Conservation (phyloP, 2,329 filamentous ascomycete genomes). For the Xylariaceae sp. region DNA sequence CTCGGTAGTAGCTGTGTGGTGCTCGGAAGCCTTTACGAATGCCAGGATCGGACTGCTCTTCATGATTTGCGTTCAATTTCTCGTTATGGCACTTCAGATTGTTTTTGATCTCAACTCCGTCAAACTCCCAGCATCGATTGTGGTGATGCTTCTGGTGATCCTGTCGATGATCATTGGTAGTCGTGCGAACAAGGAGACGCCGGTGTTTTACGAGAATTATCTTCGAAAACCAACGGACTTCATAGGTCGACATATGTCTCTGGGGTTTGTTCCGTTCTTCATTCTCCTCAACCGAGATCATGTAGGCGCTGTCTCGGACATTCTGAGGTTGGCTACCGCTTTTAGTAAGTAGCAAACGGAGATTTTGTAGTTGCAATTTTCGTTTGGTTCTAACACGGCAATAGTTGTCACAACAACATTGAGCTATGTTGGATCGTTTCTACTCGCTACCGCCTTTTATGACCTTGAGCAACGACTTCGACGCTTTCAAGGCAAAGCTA, state of each 20-base stretch:
- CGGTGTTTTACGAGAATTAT: constrained; percentile 23
- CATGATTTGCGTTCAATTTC: constrained; percentile 24
- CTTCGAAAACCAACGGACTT: constrained; percentile 32
- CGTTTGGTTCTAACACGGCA: constrained; percentile 3
- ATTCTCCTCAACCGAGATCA: constrained; percentile 33
- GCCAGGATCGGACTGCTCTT: constrained; percentile 25
- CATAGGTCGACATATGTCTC: constrained; percentile 32
- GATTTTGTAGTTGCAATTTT: no score
- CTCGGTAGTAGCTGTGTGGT: constrained; percentile 14
- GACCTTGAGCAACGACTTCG: constrained; percentile 25
- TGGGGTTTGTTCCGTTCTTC: constrained; percentile 33
- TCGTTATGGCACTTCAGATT: constrained; percentile 29
- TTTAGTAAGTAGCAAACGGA: constrained; percentile 24
- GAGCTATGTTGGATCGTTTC: constrained; percentile 25
- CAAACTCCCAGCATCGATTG: constrained; percentile 31
- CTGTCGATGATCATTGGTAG: constrained; percentile 24
- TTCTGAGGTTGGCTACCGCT: constrained; percentile 25
- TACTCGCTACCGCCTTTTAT: constrained; percentile 22
- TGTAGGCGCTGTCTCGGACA: constrained; percentile 21
- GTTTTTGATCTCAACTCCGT: constrained; percentile 23
- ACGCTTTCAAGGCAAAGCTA: constrained; percentile 9
- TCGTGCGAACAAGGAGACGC: constrained; percentile 17
- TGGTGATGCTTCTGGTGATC: constrained; percentile 28
- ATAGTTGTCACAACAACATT: constrained; percentile 27
- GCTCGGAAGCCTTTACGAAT: constrained; percentile 19